phyloP scores from a whole-genome alignment of 768 basidiomycete genomes.

The Lentinula edodes region DNA sequence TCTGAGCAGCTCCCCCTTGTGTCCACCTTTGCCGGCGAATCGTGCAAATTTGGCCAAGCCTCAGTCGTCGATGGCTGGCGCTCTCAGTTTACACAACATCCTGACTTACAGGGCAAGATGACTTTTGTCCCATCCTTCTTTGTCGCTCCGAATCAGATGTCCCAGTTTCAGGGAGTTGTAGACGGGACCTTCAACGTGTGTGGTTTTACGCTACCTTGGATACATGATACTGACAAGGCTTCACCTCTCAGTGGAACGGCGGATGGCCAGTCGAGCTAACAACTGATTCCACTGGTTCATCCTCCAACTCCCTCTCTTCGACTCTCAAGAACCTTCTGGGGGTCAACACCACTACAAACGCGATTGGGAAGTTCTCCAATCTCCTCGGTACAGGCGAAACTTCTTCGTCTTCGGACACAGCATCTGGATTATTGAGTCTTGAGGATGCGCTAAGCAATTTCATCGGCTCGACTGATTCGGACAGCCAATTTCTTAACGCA shows the following conservation, averaged over 20 bases:
- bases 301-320: constrained; percentile 12
- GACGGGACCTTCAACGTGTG: constrained; percentile 58
- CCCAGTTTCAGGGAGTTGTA: constrained; percentile 41
- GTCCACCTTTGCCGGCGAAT: constrained; percentile 69
- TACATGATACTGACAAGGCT: constrained; percentile 10
- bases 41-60: constrained; percentile 58
- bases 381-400: constrained; percentile 12
- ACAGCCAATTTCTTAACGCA: constrained; percentile 46
- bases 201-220: constrained; percentile 2
- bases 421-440: constrained; percentile 10
- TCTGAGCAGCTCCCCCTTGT: constrained; percentile 46
- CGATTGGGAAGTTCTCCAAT: constrained; percentile 11
- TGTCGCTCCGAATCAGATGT: constrained; percentile 43
- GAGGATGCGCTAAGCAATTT: constrained; percentile 28
- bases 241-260: constrained; percentile 59
- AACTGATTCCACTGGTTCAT: constrained; percentile 30
- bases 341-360: neutral
- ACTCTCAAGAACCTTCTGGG: constrained; percentile 6
- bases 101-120: constrained; percentile 40
- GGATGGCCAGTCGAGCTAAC: constrained; percentile 72
- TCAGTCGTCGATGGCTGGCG: constrained; percentile 52
- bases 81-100: constrained; percentile 42
- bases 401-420: constrained; percentile 4
- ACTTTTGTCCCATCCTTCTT: constrained; percentile 73
- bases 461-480: constrained; percentile 46